A percentile compares a stretch with the other conserved stretches of the same genome.
Conservation (phyloP, 768 basidiomycete species). For the Calocybe indica region DNA sequence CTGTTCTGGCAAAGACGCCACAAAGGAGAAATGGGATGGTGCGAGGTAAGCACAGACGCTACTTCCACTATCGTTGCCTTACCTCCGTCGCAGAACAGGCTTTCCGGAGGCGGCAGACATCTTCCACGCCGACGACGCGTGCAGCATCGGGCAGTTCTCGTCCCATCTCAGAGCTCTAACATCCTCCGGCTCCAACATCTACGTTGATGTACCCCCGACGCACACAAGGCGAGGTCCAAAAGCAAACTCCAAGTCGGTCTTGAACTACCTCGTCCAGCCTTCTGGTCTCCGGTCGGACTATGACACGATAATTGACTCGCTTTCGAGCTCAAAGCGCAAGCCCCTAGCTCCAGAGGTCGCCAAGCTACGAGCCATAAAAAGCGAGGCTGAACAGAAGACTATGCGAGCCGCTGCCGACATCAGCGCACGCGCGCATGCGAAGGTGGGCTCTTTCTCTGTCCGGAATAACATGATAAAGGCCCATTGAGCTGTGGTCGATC, state of each 20-base stretch:
- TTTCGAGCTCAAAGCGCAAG: slow-evolving; percentile 37
- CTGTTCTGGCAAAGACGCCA: slow-evolving; percentile 63
- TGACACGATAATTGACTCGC: slow-evolving; percentile 48
- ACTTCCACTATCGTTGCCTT: background rate
- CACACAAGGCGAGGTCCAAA: slow-evolving; percentile 29
- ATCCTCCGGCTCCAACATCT: slow-evolving; percentile 42
- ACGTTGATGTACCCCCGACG: slow-evolving; percentile 40
- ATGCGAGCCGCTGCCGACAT: slow-evolving; percentile 87
- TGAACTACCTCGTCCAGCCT: slow-evolving; percentile 42
- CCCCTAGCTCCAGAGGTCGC: slow-evolving; percentile 68
- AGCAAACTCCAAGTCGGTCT: slow-evolving; percentile 42
- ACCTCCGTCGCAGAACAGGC: slow-evolving; percentile 42
- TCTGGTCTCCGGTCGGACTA: slow-evolving; percentile 34
- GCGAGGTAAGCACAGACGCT: slow-evolving; percentile 39
- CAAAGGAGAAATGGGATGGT: slow-evolving; percentile 91
- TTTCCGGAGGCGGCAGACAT: slow-evolving; percentile 54
- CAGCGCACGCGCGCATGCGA: slow-evolving; percentile 79
- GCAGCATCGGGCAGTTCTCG: slow-evolving; percentile 48
- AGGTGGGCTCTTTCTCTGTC: slow-evolving; percentile 38
- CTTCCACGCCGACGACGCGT: slow-evolving; percentile 77
- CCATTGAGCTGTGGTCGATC: background rate
- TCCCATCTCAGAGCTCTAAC: slow-evolving; percentile 53
- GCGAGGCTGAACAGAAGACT: slow-evolving; percentile 62
- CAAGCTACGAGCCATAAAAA: slow-evolving; percentile 73
- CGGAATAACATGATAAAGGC: background rate